Base-by-base conservation (phyloP, 2,329 filamentous ascomycete genomes). In the Magnaporthiopsis incrustans region DNA sequence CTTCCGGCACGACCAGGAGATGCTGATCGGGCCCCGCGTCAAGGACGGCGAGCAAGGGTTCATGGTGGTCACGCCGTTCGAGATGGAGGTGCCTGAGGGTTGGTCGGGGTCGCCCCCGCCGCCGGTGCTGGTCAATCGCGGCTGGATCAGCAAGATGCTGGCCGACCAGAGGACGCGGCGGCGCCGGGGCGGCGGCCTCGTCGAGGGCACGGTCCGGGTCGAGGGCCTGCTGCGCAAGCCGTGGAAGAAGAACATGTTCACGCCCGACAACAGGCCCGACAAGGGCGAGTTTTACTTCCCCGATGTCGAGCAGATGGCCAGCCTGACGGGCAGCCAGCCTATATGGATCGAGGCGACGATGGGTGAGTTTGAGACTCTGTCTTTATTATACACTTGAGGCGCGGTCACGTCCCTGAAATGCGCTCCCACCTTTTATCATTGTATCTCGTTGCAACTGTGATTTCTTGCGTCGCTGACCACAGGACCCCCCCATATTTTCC, bases 221-320 rank as follows among this genome's bases (percentile, higher is more conserved):
- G 88, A 97, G 77, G 95, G 95, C 0, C 72, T 99, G 74, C 74
- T 99, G 73, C 79, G 95, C 66, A 87, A 95, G 78, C 94, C 94
- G 11, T 96, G 91, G 85, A 95, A 96, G 83, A 96, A 94, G 82
- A 99, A 99, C 75, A 89, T 93, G 84, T 99, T 99, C 75, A 99
- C 95, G 64, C 95, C 95, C 0, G 87, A 90, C 0, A 99, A 99
- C 71, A 81, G 86, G 69, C 94, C 94, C 0, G 88, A 93, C 69
- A 87, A 87, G 72, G 86, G 89, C 65, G 88, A 92, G 75, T 99
- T 96, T 74, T 97, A 97, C 77, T 99, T 99, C 72, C 94, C 95
- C 0, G 94, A 97, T 76, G 91, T 99, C 30, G 77, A 83, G 70
- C 86, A 97, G 81, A 99, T 99, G 95, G 95, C 95, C 1, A 81